phyloP scores from a whole-genome alignment of 768 basidiomycete genomes.

The Panaeolus cyanescens region DNA sequence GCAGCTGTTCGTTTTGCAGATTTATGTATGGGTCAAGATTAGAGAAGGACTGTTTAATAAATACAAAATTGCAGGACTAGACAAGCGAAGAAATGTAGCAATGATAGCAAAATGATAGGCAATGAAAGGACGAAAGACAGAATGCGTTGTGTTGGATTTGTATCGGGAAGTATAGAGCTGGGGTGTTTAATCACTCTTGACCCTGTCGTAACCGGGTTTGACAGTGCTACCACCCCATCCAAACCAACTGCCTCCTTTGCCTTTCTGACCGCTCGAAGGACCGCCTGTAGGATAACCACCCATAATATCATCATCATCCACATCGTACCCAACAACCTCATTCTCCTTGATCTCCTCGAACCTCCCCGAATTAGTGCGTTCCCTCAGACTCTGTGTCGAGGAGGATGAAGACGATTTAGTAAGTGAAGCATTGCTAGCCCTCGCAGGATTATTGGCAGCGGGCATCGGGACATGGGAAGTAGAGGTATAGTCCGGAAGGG shows the following conservation, averaged over 20 bases:
- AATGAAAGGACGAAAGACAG: too few relatives aligned
- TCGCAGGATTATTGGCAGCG: slow-evolving; percentile 25
- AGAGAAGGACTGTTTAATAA: neutral
- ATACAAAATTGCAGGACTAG: neutral
- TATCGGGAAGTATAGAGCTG: too few relatives aligned
- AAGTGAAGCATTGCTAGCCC: slow-evolving; percentile 11
- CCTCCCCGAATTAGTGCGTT: slow-evolving; percentile 45
- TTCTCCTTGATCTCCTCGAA: slow-evolving; percentile 76
- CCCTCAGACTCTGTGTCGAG: slow-evolving; percentile 31
- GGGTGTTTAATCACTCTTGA: slow-evolving; percentile 47
- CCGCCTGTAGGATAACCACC: slow-evolving; percentile 21
- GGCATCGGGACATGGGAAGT: slow-evolving; percentile 38
- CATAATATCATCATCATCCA: slow-evolving; percentile 39
- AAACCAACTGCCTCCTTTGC: slow-evolving; percentile 51
- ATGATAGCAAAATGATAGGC: neutral
- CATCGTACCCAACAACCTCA: slow-evolving; percentile 67
- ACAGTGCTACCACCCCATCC: slow-evolving; percentile 44
- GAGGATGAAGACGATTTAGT: slow-evolving; percentile 22
- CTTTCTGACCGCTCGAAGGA: slow-evolving; percentile 14
- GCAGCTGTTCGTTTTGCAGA: too few relatives aligned
- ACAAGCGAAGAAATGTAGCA: neutral
- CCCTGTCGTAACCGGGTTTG: slow-evolving; percentile 47
- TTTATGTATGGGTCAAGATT: too few relatives aligned
- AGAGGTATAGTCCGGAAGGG: slow-evolving; percentile 56
- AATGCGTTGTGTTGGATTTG: too few relatives aligned